These are phyloP conservation scores for Lentinula sp. DNA, from an alignment of 768 basidiomycete genomes.

Conservation along the genomic window DNA sequence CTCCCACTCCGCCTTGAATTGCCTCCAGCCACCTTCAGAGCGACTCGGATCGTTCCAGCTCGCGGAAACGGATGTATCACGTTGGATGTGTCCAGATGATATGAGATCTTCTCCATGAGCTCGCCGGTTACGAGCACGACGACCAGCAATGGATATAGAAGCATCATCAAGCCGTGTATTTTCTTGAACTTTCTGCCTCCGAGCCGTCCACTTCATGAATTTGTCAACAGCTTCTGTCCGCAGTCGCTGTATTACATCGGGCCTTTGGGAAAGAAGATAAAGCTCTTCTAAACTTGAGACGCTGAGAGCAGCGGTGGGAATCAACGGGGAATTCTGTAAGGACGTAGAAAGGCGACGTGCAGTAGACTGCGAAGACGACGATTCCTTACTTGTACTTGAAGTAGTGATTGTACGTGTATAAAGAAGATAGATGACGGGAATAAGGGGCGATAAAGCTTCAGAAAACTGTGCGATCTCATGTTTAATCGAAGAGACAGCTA, in stretches of 20 bases:
- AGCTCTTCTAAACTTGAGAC: not conserved
- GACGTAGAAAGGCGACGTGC: not conserved
- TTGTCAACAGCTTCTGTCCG: not conserved
- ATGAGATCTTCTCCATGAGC: not conserved
- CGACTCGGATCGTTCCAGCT: too few species aligned
- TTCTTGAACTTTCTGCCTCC: not conserved
- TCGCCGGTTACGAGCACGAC: not conserved
- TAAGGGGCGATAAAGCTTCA: not conserved
- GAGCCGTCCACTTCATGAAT: not conserved
- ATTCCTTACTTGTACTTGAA: not conserved
- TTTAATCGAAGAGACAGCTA: not conserved
- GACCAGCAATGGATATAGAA: not conserved
- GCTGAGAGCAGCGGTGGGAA: not conserved
- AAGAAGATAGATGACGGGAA: not conserved
- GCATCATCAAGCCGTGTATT: not conserved
- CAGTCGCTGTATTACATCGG: not conserved
- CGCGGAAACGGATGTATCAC: not conserved
- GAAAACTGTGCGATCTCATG: not conserved
- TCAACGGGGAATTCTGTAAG: not conserved
- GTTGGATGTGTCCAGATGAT: not conserved
- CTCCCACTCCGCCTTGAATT: conserved; percentile 3
- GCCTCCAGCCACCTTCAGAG: not conserved
- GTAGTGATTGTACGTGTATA: not conserved
- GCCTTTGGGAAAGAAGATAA: not conserved
- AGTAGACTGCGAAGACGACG: not conserved